Base-by-base conservation (phyloP, 768 basidiomycete species). In the Amanita pallidorosea region DNA sequence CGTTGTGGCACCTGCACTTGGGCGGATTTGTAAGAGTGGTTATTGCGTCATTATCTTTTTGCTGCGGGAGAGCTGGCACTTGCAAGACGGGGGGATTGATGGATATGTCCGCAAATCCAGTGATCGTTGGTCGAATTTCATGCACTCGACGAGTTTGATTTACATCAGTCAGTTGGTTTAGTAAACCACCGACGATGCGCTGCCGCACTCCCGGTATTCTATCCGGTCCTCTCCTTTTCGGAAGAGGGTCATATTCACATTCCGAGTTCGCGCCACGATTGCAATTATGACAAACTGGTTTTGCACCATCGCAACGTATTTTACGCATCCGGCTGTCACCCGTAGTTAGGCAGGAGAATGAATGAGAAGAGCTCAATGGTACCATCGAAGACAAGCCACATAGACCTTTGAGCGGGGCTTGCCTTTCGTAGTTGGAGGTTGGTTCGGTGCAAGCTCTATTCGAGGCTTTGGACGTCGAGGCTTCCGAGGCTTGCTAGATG, bases 351-450 rank as follows among this genome's bases (percentile, higher is more conserved):
- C 53, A 40, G 54, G 35, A 20, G 33, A 35, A 46, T 5, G 7
- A 5, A 34, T n/a, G 17, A 11, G 12, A 17, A n/a, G 5, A 20
- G 11, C 12, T 4, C 34, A 25, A 11, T 63, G 73, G 27, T 55
- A 85, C 87, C 87, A 88, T 64, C 86, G 85, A 15, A 83, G 23
- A 62, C 87, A 90, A 20, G 87, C 88, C 35, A 88, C 82, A 56
- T 79, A 90, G 20, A 88, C 87, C 31, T 87, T 75, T 17, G 78
- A 75, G n/a, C 87, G 74, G 18, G 77, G 81, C 56, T 77, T 87
- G n/a, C 87, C 87, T 61, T 88, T 84, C 0, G 85, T 84, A 0
- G 87, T 89, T 38, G 83, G 79, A 2, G 87, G 87, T 58, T 89
- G 87, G 59, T 85, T 81, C 3, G 82, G 72, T 2, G 85, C 81